Conservation (phyloP, 2,329 filamentous ascomycete genomes). For the Mollisiaceae sp. region DNA sequence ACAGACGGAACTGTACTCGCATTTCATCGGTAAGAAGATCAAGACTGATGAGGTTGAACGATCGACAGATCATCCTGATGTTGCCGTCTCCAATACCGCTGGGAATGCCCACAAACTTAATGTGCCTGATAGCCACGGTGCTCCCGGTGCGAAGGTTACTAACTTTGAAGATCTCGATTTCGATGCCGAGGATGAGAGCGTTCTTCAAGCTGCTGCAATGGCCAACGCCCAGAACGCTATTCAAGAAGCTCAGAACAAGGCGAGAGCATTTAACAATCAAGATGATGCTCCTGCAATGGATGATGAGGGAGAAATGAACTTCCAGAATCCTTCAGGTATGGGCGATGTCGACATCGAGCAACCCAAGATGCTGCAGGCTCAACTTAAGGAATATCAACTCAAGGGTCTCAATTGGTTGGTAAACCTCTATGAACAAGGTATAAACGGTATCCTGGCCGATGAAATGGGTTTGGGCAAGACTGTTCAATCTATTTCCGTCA, state of each 20-base stretch:
- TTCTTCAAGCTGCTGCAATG: slow-evolving; percentile 81
- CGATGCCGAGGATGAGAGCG: slow-evolving; percentile 89
- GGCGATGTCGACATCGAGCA: slow-evolving; percentile 94
- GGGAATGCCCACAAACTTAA: slow-evolving; percentile 46
- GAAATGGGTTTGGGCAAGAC: slow-evolving; percentile 99
- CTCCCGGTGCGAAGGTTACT: slow-evolving; percentile 74
- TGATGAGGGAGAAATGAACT: slow-evolving; percentile 98
- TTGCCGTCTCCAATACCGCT: slow-evolving; percentile 60
- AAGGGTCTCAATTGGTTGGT: slow-evolving; percentile 99
- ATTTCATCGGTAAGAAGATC: slow-evolving; percentile 99
- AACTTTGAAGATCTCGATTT: slow-evolving; percentile 96
- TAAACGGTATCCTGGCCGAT: slow-evolving; percentile 98
- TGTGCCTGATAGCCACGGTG: slow-evolving; percentile 56
- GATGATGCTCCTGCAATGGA: slow-evolving; percentile 71
- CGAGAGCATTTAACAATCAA: slow-evolving; percentile 86
- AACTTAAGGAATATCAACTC: slow-evolving; percentile 97
- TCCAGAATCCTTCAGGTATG: slow-evolving; percentile 95
- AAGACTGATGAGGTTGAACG: slow-evolving; percentile 95
- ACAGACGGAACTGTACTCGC: slow-evolving; percentile 97
- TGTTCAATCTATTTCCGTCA: slow-evolving; percentile 97
- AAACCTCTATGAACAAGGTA: slow-evolving; percentile 98
- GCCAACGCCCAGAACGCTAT: slow-evolving; percentile 97
- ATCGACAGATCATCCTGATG: slow-evolving; percentile 81
- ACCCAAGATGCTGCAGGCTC: slow-evolving; percentile 89
- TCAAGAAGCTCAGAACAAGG: slow-evolving; percentile 90